A percentile compares a stretch with the other conserved stretches of the same genome.
phyloP scores from a whole-genome alignment of 257 asterid species.

The Solanum neorickii region DNA sequence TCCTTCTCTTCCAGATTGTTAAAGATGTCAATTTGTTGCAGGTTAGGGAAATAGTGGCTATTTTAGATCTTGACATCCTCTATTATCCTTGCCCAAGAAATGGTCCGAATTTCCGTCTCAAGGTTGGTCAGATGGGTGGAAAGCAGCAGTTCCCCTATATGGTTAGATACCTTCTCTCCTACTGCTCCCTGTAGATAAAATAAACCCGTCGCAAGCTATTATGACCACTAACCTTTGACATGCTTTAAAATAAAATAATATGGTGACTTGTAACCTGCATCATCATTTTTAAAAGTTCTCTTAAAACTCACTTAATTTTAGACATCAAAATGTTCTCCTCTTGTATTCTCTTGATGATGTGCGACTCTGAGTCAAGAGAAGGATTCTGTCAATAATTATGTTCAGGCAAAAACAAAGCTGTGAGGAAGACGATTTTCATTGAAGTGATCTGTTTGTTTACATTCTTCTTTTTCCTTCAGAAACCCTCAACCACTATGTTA shows the following conservation, averaged over 20 bases:
- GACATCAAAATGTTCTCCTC: background rate
- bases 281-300: background rate
- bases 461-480: background rate
- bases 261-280: background rate
- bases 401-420: background rate
- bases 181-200: background rate
- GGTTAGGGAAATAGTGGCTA: constrained; percentile 85
- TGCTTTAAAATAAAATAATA: background rate
- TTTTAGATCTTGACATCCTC: constrained; percentile 83
- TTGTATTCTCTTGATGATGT: background rate
- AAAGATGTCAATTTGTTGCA: constrained; percentile 7
- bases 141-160: constrained; percentile 77
- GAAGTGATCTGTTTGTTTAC: background rate
- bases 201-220: background rate
- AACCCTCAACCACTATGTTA: background rate
- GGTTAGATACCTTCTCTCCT: constrained; percentile 26
- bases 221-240: background rate
- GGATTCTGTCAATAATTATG: background rate
- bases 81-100: constrained; percentile 92
- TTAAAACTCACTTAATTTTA: background rate
- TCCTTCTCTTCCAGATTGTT: background rate
- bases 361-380: background rate
- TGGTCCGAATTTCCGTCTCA: constrained; percentile 84
- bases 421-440: background rate
- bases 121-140: constrained; percentile 79